phyloP scores from a whole-genome alignment of 495 filamentous ascomycete genomes.

The Xylaria curta region DNA sequence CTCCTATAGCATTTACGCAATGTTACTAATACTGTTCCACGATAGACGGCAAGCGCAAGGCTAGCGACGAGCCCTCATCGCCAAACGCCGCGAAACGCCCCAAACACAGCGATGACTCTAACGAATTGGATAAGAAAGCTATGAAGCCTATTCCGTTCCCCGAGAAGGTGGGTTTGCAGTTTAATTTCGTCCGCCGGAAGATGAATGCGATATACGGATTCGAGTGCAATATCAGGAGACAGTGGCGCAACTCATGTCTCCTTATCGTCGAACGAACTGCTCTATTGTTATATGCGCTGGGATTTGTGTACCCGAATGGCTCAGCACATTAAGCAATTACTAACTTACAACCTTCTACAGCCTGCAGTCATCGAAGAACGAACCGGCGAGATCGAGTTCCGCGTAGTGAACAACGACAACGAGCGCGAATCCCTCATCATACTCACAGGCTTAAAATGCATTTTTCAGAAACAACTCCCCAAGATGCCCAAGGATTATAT shows the following conservation, averaged over 20 bases:
- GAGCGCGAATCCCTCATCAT: conserved; percentile 88
- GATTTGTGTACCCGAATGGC: background rate
- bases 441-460: conserved; percentile 93
- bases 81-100: conserved; percentile 67
- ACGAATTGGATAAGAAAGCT: conserved; percentile 60
- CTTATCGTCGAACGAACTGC: background rate
- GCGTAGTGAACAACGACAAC: conserved; percentile 97
- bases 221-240: background rate
- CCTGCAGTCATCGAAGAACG: conserved; percentile 93
- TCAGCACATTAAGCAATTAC: background rate
- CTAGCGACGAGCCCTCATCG: conserved; percentile 70
- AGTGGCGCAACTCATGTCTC: background rate
- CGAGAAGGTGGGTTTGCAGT: conserved; percentile 67
- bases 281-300: background rate
- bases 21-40: conserved; percentile 22
- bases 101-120: conserved; percentile 63
- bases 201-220: background rate
- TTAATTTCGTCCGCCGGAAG: background rate
- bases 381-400: conserved; percentile 94
- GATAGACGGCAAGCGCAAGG: conserved; percentile 77
- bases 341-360: conserved; percentile 43
- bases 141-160: conserved; percentile 74
- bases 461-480: conserved; percentile 97
- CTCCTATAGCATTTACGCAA: background rate
- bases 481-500: conserved; percentile 99